Conservation (phyloP, 306 rosid species). For the Rosa multiflora region DNA sequence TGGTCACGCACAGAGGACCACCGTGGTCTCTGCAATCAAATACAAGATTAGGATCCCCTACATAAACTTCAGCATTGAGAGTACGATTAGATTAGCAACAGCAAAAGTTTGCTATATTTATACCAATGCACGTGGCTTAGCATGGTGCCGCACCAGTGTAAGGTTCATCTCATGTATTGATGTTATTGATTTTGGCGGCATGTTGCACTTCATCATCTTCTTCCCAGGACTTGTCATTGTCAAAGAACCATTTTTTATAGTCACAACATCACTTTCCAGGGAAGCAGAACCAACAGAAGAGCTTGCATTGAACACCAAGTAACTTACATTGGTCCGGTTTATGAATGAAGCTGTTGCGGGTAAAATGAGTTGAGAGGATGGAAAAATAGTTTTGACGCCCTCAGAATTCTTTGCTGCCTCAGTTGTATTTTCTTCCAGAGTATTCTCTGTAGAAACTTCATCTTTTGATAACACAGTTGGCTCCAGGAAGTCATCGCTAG, state of each 20-base stretch:
- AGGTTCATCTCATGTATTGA: conserved; percentile 70
- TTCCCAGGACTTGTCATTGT: conserved; percentile 18
- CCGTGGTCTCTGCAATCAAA: conserved; percentile 67
- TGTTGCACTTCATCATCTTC: conserved; percentile 61
- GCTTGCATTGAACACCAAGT: conserved; percentile 24
- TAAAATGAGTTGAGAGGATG: conserved; percentile 19
- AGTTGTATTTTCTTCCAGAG: conserved; percentile 27
- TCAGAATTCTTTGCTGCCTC: conserved; percentile 28
- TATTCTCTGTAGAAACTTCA: conserved; percentile 25
- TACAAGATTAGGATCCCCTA: conserved; percentile 16
- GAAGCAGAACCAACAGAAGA: conserved; percentile 31
- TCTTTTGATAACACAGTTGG: conserved; percentile 33
- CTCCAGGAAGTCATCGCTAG: conserved; percentile 34
- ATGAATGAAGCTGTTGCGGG: conserved; percentile 21
- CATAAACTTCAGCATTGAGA: conserved; percentile 20
- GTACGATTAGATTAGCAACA: conserved; percentile 21
- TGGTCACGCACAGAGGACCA: conserved; percentile 71
- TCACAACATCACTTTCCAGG: conserved; percentile 22
- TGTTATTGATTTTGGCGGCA: conserved; percentile 81
- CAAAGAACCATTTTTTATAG: conserved; percentile 29
- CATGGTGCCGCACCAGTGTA: conserved; percentile 52
- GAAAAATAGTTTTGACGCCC: conserved; percentile 22
- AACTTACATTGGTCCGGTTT: conserved; percentile 28
- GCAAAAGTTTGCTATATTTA: conserved; percentile 4
- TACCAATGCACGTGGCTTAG: conserved; percentile 74